Evolutionary conservation across 352 stramenopile genomes (phyloP).

Genomic region (Achlya hypogyna): DNA sequence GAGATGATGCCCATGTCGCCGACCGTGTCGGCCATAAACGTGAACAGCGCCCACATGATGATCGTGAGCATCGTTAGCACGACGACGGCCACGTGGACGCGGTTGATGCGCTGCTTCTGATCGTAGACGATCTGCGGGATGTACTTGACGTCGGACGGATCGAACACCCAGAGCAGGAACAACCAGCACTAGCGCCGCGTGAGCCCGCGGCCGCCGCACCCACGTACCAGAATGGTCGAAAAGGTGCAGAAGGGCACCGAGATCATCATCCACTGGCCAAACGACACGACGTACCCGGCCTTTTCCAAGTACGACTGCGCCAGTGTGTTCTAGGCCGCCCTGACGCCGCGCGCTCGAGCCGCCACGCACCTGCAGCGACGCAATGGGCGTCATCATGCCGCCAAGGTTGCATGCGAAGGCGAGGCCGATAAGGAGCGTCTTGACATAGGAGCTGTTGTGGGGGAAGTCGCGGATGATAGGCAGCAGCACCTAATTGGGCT

Average conservation of each 20-base stretch:
- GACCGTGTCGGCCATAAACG: slow-evolving; percentile 77
- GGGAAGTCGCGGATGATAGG: slow-evolving; percentile 85
- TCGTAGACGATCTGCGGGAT: slow-evolving; percentile 91
- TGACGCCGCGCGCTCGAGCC: neutral
- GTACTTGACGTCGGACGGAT: slow-evolving; percentile 79
- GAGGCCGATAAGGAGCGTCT: slow-evolving; percentile 86
- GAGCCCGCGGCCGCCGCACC: neutral
- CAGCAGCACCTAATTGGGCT: slow-evolving; percentile 43
- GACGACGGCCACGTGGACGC: slow-evolving; percentile 81
- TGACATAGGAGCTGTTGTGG: slow-evolving; percentile 76
- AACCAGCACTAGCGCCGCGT: slow-evolving; percentile 61
- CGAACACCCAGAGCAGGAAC: slow-evolving; percentile 78
- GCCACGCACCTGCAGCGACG: slow-evolving; percentile 57
- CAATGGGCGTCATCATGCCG: slow-evolving; percentile 91
- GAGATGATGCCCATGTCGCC: slow-evolving; percentile 88
- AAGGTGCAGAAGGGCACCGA: slow-evolving; percentile 83
- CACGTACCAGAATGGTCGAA: slow-evolving; percentile 65
- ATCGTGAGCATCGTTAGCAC: slow-evolving; percentile 86
- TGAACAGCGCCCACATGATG: slow-evolving; percentile 84
- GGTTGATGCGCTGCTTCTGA: slow-evolving; percentile 85
- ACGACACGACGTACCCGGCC: slow-evolving; percentile 78
- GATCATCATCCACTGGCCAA: slow-evolving; percentile 87
- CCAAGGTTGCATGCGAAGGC: slow-evolving; percentile 91
- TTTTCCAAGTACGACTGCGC: slow-evolving; percentile 82
- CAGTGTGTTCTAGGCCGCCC: slow-evolving; percentile 44